Base-by-base conservation (phyloP, 2,329 filamentous ascomycete species). In the Penicillium sclerotigenum region DNA sequence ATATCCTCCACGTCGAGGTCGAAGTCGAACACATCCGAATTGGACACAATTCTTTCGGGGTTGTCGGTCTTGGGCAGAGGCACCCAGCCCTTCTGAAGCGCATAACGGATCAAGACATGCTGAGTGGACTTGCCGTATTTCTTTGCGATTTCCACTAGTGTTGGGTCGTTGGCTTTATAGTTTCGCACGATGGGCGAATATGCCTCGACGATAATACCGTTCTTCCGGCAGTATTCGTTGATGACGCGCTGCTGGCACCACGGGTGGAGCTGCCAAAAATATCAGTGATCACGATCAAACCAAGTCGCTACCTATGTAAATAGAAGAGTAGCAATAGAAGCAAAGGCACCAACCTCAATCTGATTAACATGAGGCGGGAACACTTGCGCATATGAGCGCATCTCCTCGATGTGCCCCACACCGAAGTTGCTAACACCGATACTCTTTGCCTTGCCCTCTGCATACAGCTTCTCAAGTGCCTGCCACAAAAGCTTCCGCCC, bases 81-180 rank as follows among this genome's bases (percentile, higher is more conserved):
- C 33, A 89, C 80, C 71, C 84, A 86, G 4, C 84, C 87, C 75
- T 90, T 92, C 74, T 96, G 89, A 73, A 96, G 72, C 63, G 88
- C 89, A 82, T 90, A 96, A 60, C 91, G 82, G 47, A 96, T 76
- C 66, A 96, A 73, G 10, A 96, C 77, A 79, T 96, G 91, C 10
- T 89, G 87, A 57, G 87, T 83, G 8, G 83, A 83, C 76, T 88
- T 91, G 61, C 79, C 80, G 71, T 94, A 84, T 76, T 91, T 92
- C 65, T 87, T 78, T 1, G 86, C 84, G 54, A 95, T 74, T 14
- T 78, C 78, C 57, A 82, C 80, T 31, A 94, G 77, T 13, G 81
- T 83, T 59, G 82, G 77, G 60, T 95, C 88, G 38, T 86, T 84
- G 60, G 86, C 85, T 62, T 90, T 87, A 75, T 88, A 77, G 54